These are phyloP conservation scores for Leccinum variicolor DNA, from an alignment of 768 basidiomycete species.

Conservation along the genomic window DNA sequence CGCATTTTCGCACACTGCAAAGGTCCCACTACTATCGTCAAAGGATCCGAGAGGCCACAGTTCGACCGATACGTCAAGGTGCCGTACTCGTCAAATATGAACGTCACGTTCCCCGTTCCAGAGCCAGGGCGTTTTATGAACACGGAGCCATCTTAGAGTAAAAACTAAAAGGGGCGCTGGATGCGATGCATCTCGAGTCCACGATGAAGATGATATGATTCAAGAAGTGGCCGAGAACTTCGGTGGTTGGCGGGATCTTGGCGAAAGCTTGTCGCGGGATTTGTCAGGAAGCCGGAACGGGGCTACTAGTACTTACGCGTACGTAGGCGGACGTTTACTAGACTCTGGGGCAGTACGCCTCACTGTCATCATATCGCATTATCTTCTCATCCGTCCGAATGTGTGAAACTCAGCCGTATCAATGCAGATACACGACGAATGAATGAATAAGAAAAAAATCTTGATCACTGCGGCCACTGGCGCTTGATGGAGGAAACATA, in stretches of 20 bases:
- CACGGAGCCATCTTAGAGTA: neutral
- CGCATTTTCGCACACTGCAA: conserved; percentile 6
- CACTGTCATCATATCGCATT: neutral
- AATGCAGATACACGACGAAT: neutral
- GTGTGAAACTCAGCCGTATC: neutral
- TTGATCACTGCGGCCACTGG: neutral
- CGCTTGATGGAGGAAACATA: neutral
- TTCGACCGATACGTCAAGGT: neutral
- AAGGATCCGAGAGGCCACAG: conserved; percentile 6
- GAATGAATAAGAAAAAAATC: neutral
- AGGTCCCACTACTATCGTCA: conserved; percentile 5
- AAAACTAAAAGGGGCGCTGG: neutral
- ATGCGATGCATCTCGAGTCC: neutral
- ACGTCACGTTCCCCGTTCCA: neutral
- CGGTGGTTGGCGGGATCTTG: neutral
- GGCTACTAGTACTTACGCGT: neutral
- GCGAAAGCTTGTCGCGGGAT: conserved; percentile 7
- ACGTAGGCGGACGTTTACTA: neutral
- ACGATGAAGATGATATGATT: neutral
- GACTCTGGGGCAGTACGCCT: neutral
- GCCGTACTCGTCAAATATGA: neutral
- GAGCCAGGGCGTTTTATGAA: neutral
- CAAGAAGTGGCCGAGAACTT: neutral
- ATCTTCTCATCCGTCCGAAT: neutral
- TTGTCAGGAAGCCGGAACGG: conserved; percentile 8